Evolutionary conservation across 2,329 filamentous ascomycete genomes (phyloP).

Genomic region (Sarocladium brachiariae): DNA sequence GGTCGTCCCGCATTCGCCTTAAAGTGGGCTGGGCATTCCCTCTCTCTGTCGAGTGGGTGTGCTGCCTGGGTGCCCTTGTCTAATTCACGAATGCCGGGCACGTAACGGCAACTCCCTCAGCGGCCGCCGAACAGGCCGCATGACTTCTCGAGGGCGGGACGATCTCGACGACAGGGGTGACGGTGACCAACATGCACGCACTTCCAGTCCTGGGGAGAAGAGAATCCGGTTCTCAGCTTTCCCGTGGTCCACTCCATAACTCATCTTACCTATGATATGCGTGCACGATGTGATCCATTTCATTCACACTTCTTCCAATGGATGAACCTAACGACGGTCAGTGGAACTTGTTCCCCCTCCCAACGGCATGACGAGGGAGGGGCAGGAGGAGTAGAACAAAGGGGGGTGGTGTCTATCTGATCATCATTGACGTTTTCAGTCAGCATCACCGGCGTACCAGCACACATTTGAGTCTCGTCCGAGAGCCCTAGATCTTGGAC

Average conservation of each 20-base stretch:
- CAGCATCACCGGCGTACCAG: background rate
- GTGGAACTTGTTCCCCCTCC: background rate
- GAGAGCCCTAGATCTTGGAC: slow-evolving; percentile 1
- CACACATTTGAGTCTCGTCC: background rate
- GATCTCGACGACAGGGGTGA: slow-evolving; percentile 1
- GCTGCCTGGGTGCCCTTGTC: background rate
- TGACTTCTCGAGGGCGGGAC: slow-evolving; percentile 4
- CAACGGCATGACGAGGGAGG: background rate
- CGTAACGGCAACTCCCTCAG: slow-evolving; percentile 3
- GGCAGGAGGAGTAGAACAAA: background rate
- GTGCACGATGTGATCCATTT: too few species aligned
- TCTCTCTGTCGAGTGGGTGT: slow-evolving; percentile 3
- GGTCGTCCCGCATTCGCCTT: slow-evolving; percentile 7
- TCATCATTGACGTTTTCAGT: background rate
- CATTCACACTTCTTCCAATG: too few species aligned
- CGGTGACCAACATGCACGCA: slow-evolving; percentile 8
- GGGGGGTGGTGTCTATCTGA: background rate
- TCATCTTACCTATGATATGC: too few species aligned
- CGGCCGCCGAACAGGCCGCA: slow-evolving; percentile 8
- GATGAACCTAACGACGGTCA: background rate
- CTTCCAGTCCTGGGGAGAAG: background rate
- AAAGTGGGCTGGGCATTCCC: too few species aligned
- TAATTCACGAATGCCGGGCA: slow-evolving; percentile 1
- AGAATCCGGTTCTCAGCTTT: too few species aligned
- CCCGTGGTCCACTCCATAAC: background rate